Evolutionary conservation across 2,329 filamentous ascomycete species (phyloP).

Genomic region (Aureobasidium leucospermi): DNA sequence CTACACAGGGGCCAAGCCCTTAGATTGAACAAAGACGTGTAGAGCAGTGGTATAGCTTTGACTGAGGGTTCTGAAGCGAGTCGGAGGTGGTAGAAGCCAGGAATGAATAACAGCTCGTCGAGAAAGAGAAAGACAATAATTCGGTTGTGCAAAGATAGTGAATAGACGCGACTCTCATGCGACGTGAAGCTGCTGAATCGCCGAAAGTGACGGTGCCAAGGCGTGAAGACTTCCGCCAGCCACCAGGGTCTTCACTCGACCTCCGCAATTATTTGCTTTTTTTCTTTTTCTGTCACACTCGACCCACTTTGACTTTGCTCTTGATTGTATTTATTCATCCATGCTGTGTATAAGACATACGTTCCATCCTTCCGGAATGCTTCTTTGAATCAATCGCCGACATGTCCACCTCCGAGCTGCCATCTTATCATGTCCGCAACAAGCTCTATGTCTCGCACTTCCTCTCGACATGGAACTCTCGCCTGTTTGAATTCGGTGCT

Average conservation of each 20-base stretch:
- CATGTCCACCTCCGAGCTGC: neutral
- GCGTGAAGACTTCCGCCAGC: neutral
- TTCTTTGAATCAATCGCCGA: neutral
- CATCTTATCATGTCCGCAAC: constrained; percentile 1
- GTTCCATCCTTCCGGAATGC: neutral
- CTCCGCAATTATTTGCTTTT: neutral
- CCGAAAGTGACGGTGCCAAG: neutral
- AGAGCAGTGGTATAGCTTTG: neutral
- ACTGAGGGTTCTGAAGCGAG: no score
- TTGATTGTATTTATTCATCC: neutral
- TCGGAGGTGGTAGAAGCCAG: neutral
- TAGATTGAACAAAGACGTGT: neutral
- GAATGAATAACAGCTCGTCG: neutral
- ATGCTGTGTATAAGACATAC: neutral
- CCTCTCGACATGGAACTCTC: constrained; percentile 43
- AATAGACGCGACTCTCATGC: neutral
- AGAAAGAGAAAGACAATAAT: neutral
- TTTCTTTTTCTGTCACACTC: neutral
- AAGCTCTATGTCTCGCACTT: constrained; percentile 40
- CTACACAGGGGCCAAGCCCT: constrained; percentile 12
- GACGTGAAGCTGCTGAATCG: neutral
- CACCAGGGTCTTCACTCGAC: neutral
- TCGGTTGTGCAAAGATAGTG: neutral
- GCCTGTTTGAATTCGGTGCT: constrained; percentile 44
- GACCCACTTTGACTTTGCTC: neutral